A percentile compares a stretch with the other conserved stretches of the same genome.
Conservation (phyloP, 305 asterid species). For the Andrographis paniculata region DNA sequence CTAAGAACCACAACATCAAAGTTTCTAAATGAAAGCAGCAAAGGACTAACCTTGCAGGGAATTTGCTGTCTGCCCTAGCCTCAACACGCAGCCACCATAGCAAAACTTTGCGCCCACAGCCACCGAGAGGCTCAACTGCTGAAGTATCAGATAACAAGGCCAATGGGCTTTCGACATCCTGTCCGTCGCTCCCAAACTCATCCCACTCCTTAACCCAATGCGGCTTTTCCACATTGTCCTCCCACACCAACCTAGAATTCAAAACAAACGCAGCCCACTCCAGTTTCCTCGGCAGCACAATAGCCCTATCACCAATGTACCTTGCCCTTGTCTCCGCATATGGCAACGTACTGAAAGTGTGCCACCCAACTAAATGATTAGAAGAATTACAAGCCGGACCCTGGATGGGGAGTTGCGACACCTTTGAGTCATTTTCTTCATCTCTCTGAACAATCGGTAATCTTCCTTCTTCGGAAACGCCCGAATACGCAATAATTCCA, state of each 20-base stretch:
- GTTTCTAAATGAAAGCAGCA: slow-evolving; percentile 11
- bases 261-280: slow-evolving; percentile 94
- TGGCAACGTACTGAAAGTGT: slow-evolving; percentile 43
- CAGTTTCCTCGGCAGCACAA: slow-evolving; percentile 77
- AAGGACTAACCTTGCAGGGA: slow-evolving; percentile 62
- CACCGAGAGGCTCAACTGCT: slow-evolving; percentile 68
- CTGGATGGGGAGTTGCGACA: slow-evolving; percentile 55
- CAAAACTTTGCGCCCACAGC: slow-evolving; percentile 64
- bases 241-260: slow-evolving; percentile 83
- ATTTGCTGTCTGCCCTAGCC: slow-evolving; percentile 81
- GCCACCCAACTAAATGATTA: slow-evolving; percentile 80
- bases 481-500: slow-evolving; percentile 73
- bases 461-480: slow-evolving; percentile 38
- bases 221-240: slow-evolving; percentile 49
- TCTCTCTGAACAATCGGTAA: slow-evolving; percentile 29
- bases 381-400: slow-evolving; percentile 93
- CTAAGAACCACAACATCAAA: slow-evolving; percentile 6
- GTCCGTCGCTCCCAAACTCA: slow-evolving; percentile 35
- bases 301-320: slow-evolving; percentile 74
- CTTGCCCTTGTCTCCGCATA: slow-evolving; percentile 57
- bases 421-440: slow-evolving; percentile 32
- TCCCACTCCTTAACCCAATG: slow-evolving; percentile 80
- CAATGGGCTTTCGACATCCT: slow-evolving; percentile 60
- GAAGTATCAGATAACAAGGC: slow-evolving; percentile 49
- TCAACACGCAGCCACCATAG: slow-evolving; percentile 92